These are phyloP conservation scores for Scheffersomyces lignicola DNA, from an alignment of 1,139 yeast genomes.

Conservation along the genomic window DNA sequence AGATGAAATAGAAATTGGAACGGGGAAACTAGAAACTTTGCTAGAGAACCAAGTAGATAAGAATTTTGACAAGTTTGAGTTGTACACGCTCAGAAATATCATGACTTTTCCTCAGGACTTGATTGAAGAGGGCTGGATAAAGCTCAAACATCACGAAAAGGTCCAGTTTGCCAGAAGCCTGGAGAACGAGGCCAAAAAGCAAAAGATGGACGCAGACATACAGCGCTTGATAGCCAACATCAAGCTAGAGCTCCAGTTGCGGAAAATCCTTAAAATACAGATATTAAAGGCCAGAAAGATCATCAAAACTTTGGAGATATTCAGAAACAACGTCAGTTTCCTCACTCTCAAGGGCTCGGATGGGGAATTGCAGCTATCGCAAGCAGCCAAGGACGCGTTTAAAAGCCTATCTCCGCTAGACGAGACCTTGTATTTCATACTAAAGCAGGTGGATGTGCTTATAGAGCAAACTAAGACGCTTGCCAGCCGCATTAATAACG, in stretches of 20 bases:
- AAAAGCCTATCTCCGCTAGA: slow-evolving; percentile 50
- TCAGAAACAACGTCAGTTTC: slow-evolving; percentile 17
- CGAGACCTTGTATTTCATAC: slow-evolving; percentile 50
- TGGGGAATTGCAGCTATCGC: slow-evolving; percentile 14
- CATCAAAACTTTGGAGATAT: slow-evolving; percentile 28
- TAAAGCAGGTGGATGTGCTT: slow-evolving; percentile 42
- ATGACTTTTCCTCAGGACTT: slow-evolving; percentile 71
- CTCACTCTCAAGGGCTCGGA: slow-evolving; percentile 8
- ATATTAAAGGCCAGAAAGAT: slow-evolving; percentile 38
- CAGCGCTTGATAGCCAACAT: slow-evolving; percentile 39
- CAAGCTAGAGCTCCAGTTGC: slow-evolving; percentile 43
- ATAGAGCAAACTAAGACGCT: slow-evolving; percentile 37
- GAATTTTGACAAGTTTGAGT: slow-evolving; percentile 84
- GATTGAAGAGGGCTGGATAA: slow-evolving; percentile 63
- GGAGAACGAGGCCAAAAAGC: slow-evolving; percentile 13
- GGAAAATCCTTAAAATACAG: slow-evolving; percentile 43
- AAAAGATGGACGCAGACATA: slow-evolving; percentile 37
- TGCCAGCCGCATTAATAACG: slow-evolving; percentile 29
- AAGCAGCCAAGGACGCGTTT: slow-evolving; percentile 29
- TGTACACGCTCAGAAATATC: slow-evolving; percentile 77
- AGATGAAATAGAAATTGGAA: slow-evolving; percentile 69
- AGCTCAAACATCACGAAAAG: slow-evolving; percentile 67
- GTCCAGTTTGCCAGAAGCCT: slow-evolving; percentile 33
- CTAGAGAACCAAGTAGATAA: slow-evolving; percentile 78
- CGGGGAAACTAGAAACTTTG: slow-evolving; percentile 77